These are phyloP conservation scores for Penicillium silybi DNA, from an alignment of 495 filamentous ascomycete species.

Conservation along the genomic window DNA sequence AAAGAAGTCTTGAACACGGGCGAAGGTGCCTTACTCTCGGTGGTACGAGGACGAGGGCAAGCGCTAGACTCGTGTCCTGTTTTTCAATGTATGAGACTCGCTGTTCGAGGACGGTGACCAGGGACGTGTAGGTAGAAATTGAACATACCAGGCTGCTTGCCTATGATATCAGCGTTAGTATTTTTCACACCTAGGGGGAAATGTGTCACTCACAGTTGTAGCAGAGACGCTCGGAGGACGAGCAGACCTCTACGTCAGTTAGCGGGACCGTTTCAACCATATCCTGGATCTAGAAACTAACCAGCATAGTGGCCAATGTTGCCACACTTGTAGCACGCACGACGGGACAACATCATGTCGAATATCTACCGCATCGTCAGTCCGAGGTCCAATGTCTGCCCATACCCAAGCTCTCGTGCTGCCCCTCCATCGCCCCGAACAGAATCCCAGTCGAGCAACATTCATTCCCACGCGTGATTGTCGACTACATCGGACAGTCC, in stretches of 20 bases:
- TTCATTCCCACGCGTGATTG: not conserved
- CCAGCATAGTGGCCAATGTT: constrained; percentile 97
- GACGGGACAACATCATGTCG: constrained; percentile 93
- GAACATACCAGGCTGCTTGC: constrained; percentile 77
- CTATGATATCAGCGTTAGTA: constrained; percentile 41
- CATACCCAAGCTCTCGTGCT: not conserved
- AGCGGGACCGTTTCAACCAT: constrained; percentile 1
- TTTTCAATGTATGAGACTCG: constrained; percentile 31
- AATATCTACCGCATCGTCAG: constrained; percentile 21
- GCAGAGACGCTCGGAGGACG: constrained; percentile 93
- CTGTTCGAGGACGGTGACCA: constrained; percentile 13
- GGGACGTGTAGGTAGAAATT: not conserved
- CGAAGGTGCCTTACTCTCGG: constrained; percentile 64
- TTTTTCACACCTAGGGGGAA: not conserved
- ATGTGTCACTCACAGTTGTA: constrained; percentile 79
- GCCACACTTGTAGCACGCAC: constrained; percentile 99
- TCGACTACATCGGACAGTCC: not conserved
- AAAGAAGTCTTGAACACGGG: not conserved
- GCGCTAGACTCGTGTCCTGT: constrained; percentile 95
- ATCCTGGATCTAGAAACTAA: constrained; percentile 34
- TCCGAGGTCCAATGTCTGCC: not conserved
- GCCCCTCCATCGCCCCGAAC: not conserved
- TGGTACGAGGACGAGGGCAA: constrained; percentile 93
- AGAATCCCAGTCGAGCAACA: not conserved
- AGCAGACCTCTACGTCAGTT: constrained; percentile 73